phyloP scores from a whole-genome alignment of 352 stramenopile species.

The Phytophthora cryptogea region DNA sequence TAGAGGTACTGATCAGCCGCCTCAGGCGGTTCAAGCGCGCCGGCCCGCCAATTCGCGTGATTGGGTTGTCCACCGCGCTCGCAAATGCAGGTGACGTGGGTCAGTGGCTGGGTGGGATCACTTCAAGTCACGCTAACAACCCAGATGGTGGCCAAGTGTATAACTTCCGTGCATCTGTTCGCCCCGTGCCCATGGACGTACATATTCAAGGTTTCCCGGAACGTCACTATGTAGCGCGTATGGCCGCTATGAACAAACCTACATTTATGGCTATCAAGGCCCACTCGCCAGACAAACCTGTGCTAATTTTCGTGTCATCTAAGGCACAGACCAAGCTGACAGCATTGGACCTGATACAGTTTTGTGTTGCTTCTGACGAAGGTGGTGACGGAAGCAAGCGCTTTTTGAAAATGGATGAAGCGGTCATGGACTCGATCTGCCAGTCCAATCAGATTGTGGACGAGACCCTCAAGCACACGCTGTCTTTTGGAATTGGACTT shows the following conservation, averaged over 20 bases:
- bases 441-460: slow-evolving; percentile 88
- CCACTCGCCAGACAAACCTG: slow-evolving; percentile 93
- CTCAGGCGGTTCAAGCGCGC: slow-evolving; percentile 76
- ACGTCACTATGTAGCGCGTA: slow-evolving; percentile 96
- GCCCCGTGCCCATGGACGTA: slow-evolving; percentile 97
- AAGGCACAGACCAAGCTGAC: slow-evolving; percentile 97
- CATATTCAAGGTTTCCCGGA: slow-evolving; percentile 97
- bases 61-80: slow-evolving; percentile 96
- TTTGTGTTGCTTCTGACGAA: slow-evolving; percentile 74
- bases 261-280: slow-evolving; percentile 97
- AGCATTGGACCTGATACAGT: slow-evolving; percentile 97
- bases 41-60: slow-evolving; percentile 82
- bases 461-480: slow-evolving; percentile 93
- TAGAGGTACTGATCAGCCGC: slow-evolving; percentile 92
- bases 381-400: slow-evolving; percentile 89
- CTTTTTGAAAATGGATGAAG: slow-evolving; percentile 94
- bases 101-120: slow-evolving; percentile 96
- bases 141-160: slow-evolving; percentile 75
- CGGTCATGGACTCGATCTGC: slow-evolving; percentile 88
- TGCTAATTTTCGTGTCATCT: slow-evolving; percentile 99
- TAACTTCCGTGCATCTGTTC: slow-evolving; percentile 95
- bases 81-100: slow-evolving; percentile 96
- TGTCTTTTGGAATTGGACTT: slow-evolving; percentile 98
- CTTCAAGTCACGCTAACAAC: slow-evolving; percentile 46
- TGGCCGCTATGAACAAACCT: slow-evolving; percentile 99